Evolutionary conservation across 208 protist genomes (phyloP), one percentile per base, ranked within the genome.

Genomic region (Leishmania turanica): DNA sequence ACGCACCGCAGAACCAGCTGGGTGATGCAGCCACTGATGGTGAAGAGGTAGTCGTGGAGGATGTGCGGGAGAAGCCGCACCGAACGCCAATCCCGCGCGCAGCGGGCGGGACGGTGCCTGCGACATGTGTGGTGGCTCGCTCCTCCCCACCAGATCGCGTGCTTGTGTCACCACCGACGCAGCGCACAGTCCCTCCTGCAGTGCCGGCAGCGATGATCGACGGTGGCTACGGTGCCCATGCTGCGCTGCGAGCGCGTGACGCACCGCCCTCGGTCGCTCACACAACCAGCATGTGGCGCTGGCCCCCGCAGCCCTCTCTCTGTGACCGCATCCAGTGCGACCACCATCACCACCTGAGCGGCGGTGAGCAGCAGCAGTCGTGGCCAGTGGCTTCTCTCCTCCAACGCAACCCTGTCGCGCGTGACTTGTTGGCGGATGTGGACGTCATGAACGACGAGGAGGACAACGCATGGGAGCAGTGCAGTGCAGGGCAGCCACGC

Each of bases 351-450:
- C 8, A 71, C 17, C 24, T 27, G 66, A 7, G 66, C 40, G 66
- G 42, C 66, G 40, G 31, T 47, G 66, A n/a, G 27, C 66, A 21
- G 21, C 19, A 47, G 66, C 66, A 47, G 66, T 56, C 51, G 45
- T 49, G 49, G 51, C 8, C 51, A 31, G 37, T 6, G 11, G 42
- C 19, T 66, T 21, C 37, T 37, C 47, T 11, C 21, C 53, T n/a
- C 37, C 70, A 54, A 54, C 47, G 47, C 3, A 42, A 21, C n/a
- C 54, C 62, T 2, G 75, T 76, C 37, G 42, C 75, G 21, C 75
- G 75, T 7, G 66, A 79, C 31, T 37, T 79, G 27, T 40, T 79
- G 7, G 68, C 31, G 5, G 75, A 79, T 49, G 80, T 79, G 45
- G 56, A 79, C 40, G 53, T 17, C n/a, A 42, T 53, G 1, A 27